Evolutionary conservation across 2,329 filamentous ascomycete genomes (phyloP), one percentile per base, ranked within the genome.

Genomic region (Aspergillus aculeatus): DNA sequence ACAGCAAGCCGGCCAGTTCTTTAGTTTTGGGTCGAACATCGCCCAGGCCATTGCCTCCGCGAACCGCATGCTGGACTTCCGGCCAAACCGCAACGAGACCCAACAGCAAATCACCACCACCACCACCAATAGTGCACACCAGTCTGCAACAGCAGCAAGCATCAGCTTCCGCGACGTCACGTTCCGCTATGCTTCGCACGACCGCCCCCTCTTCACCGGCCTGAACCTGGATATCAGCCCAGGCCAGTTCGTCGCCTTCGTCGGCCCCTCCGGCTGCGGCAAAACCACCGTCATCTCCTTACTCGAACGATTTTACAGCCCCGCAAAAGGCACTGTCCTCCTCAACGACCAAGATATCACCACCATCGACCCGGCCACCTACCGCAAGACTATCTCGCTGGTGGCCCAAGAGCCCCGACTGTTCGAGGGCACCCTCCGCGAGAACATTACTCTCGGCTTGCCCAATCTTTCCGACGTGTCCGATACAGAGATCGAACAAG

Each of bases 401-500:
- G 89, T 93, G 0, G 86, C 88, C 2, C 89, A 92, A 72, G 89
- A 92, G 71, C 83, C 89, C 7, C 86, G 86, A 0, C 80, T 92
- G 0, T 91, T 90, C 69, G 85, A 88, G 72, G 86, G 86, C 65
- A 86, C 85, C 1, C 81, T 91, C 21, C 81, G 84, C 21, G 89
- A 92, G 61, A 91, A 91, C 66, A 84, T 91, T 54, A 73, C 87
- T 2, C 80, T 91, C 0, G 88, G 88, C 19, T 53, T 67, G 32
- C 11, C 32, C 6, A 48, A 61, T 3, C 57, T 71, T 14, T 14
- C 14, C 2, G 57, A 57, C 4, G 57, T 32, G 1, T 62, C 68
- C 2, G 72, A 76, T 3, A 69, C 73, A 6, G 60, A 74, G 24
- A 64, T 78, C 21, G 61, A 65, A 10, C 62, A 71, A 50, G 75